These are phyloP conservation scores for Puccinia polysora DNA, from an alignment of 1,284 basidiomycete genomes.

Conservation along the genomic window DNA sequence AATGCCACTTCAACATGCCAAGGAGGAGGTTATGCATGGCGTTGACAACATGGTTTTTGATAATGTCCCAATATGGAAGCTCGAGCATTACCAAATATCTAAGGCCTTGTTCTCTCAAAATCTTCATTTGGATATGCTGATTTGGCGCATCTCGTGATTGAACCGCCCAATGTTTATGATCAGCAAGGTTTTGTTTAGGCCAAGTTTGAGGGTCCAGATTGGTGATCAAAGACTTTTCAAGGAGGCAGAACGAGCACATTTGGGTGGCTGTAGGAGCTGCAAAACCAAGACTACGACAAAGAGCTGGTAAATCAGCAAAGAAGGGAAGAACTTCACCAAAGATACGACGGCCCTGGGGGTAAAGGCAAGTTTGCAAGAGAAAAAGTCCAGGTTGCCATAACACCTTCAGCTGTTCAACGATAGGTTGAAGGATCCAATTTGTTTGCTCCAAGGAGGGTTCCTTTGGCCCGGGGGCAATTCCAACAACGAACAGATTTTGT, in stretches of 20 bases:
- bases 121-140: not conserved
- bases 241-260: slow-evolving; percentile 42
- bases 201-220: not conserved
- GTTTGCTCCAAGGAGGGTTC: slow-evolving; percentile 45
- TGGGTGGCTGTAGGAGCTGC: not conserved
- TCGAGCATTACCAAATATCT: slow-evolving; percentile 7
- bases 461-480: slow-evolving; percentile 23
- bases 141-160: not conserved
- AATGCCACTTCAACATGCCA: slow-evolving; percentile 15
- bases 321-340: slow-evolving; percentile 1
- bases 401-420: slow-evolving; percentile 51
- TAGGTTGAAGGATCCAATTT: slow-evolving; percentile 51
- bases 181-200: not conserved
- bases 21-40: slow-evolving; percentile 28
- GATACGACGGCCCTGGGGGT: not conserved
- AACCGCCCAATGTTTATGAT: not conserved
- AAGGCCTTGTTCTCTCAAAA: not conserved
- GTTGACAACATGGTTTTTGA: slow-evolving; percentile 11
- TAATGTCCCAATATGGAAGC: slow-evolving; percentile 14
- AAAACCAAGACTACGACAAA: slow-evolving; percentile 34
- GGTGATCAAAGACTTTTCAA: slow-evolving; percentile 1
- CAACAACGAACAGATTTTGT: slow-evolving; percentile 16
- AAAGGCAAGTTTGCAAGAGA: not conserved
- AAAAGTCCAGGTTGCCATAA: slow-evolving; percentile 52
- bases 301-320: slow-evolving; percentile 39